phyloP scores from a whole-genome alignment of 805 yeast genomes.

The Komagataella kurtzmanii region DNA sequence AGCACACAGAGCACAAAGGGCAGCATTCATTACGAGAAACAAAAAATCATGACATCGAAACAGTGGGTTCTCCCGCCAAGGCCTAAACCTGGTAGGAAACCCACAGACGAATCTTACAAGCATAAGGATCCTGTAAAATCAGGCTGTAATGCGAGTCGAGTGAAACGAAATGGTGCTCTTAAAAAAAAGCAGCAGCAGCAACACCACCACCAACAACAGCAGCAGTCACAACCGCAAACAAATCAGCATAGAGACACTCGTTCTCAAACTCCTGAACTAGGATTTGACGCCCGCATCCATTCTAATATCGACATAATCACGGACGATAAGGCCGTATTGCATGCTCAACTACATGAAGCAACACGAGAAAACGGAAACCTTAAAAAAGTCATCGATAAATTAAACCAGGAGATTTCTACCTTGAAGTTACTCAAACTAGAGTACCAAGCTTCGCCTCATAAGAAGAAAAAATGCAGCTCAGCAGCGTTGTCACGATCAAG shows the following conservation, averaged over 20 bases:
- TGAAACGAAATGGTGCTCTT: neutral
- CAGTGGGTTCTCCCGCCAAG: slow-evolving; percentile 46
- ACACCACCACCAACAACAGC: neutral
- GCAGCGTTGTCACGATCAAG: slow-evolving; percentile 2
- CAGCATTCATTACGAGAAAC: neutral
- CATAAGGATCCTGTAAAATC: neutral
- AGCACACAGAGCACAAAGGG: neutral
- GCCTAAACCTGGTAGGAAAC: slow-evolving; percentile 34
- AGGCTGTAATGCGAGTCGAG: neutral
- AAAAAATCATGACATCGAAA: slow-evolving; percentile 19
- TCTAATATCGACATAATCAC: slow-evolving; percentile 20
- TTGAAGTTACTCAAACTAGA: slow-evolving; percentile 13
- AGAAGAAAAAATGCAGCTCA: neutral
- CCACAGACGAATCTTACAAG: slow-evolving; percentile 9
- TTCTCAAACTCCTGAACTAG: slow-evolving; percentile 3
- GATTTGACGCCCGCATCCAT: slow-evolving; percentile 20
- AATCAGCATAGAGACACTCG: slow-evolving; percentile 2
- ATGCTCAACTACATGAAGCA: slow-evolving; percentile 25
- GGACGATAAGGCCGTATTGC: slow-evolving; percentile 17
- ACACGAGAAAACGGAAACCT: slow-evolving; percentile 29
- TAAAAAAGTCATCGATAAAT: slow-evolving; percentile 23
- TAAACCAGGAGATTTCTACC: slow-evolving; percentile 24
- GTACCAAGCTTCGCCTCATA: neutral
- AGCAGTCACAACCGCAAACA: neutral
- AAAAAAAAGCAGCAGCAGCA: slow-evolving; percentile 1